Evolutionary conservation across 176 grass and related monocot genomes (phyloP).

Genomic region (Zea luxurians): DNA sequence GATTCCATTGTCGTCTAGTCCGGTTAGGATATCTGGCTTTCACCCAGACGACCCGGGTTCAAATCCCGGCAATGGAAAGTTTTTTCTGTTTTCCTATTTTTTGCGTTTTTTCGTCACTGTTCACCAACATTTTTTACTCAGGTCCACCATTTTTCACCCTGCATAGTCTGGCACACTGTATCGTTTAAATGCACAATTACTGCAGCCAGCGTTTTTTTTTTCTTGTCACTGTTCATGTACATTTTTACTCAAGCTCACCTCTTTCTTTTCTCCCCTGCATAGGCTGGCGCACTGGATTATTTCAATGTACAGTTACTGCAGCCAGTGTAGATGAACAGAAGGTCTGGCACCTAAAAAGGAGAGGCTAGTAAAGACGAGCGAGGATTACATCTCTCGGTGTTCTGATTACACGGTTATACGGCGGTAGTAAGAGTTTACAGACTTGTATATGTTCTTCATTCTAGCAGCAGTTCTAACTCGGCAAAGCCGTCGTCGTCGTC

Average conservation of each 20-base stretch:
- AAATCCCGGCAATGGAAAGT: slow-evolving; percentile 57
- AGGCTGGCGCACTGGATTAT: neutral
- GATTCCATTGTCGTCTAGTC: slow-evolving; percentile 87
- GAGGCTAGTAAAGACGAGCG: neutral
- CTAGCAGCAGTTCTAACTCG: slow-evolving; percentile 52
- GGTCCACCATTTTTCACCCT: no score
- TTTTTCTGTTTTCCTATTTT: neutral
- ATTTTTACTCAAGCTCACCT: no score
- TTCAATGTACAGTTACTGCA: neutral
- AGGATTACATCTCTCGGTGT: neutral
- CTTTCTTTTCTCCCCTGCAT: no score
- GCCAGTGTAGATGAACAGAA: neutral
- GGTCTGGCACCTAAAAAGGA: neutral
- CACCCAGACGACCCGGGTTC: slow-evolving; percentile 93
- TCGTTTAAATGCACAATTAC: no score
- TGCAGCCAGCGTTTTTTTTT: neutral
- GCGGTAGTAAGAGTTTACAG: neutral
- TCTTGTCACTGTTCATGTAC: neutral
- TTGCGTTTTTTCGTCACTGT: neutral
- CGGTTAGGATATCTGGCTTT: slow-evolving; percentile 93
- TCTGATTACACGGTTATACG: neutral
- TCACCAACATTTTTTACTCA: neutral
- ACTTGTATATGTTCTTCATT: slow-evolving; percentile 34
- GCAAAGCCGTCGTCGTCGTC: slow-evolving; percentile 35
- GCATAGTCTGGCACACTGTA: no score